A percentile compares a stretch with the other conserved stretches of the same genome.
These are phyloP conservation scores for Inonotus obliquus DNA, from an alignment of 1,284 basidiomycete species.

Conservation along the genomic window DNA sequence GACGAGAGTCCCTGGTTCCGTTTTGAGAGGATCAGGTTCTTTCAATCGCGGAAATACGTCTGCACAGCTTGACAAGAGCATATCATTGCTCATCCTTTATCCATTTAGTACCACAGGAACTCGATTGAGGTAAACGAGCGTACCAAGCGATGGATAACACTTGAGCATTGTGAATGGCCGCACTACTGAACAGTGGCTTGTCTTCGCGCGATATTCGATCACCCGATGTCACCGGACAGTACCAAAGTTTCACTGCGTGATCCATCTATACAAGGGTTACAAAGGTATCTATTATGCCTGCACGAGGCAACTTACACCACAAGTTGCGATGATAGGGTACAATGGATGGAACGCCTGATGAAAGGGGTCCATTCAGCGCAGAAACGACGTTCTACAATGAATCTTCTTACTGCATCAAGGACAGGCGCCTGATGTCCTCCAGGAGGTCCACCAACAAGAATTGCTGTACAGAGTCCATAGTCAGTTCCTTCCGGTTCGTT, in stretches of 20 bases:
- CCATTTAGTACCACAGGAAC: not conserved
- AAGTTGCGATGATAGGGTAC: conserved; percentile 63
- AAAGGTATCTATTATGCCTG: conserved; percentile 1
- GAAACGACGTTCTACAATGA: not conserved
- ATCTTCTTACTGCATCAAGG: conserved; percentile 48
- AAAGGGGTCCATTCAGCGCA: not conserved
- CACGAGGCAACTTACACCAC: conserved; percentile 48
- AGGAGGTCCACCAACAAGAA: conserved; percentile 62
- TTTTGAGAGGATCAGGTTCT: conserved; percentile 15
- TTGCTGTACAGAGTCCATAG: conserved; percentile 54
- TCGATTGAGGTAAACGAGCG: conserved; percentile 7
- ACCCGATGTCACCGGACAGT: conserved; percentile 28
- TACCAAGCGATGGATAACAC: conserved; percentile 63
- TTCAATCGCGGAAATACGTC: conserved; percentile 49
- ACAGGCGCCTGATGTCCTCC: conserved; percentile 69
- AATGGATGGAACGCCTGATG: conserved; percentile 55
- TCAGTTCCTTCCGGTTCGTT: conserved; percentile 55
- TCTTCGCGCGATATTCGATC: conserved; percentile 51
- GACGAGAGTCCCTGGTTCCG: conserved; percentile 43
- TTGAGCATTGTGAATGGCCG: conserved; percentile 58
- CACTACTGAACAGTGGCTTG: conserved; percentile 67
- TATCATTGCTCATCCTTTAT: conserved; percentile 54
- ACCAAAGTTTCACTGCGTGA: conserved; percentile 69
- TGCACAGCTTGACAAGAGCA: conserved; percentile 56
- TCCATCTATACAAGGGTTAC: conserved; percentile 46